phyloP scores from a whole-genome alignment of 2,329 filamentous ascomycete species.

The Didymella exigua region DNA sequence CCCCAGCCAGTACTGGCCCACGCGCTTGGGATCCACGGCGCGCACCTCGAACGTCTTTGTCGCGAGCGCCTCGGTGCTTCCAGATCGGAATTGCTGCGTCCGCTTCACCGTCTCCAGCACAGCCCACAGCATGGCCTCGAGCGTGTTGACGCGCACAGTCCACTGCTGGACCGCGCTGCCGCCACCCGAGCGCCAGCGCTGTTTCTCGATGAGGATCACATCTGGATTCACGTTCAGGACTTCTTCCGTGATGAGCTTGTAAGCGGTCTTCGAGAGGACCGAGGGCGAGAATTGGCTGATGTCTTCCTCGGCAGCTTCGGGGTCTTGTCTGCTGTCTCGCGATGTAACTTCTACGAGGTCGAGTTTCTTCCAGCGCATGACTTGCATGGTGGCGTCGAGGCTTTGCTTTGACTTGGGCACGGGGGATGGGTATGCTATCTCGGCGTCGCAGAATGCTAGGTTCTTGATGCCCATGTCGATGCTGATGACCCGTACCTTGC shows the following conservation, averaged over 20 bases:
- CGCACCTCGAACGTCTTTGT: slow-evolving; percentile 24
- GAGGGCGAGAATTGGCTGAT: slow-evolving; percentile 58
- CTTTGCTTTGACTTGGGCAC: neutral
- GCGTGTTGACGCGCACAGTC: slow-evolving; percentile 80
- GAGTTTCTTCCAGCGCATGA: slow-evolving; percentile 40
- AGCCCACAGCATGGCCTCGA: slow-evolving; percentile 82
- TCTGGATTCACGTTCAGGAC: slow-evolving; percentile 64
- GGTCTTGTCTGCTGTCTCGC: neutral
- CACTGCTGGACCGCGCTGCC: slow-evolving; percentile 73
- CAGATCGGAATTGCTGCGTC: neutral
- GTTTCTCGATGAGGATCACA: slow-evolving; percentile 72
- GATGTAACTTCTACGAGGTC: slow-evolving; percentile 24
- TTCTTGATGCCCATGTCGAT: slow-evolving; percentile 88
- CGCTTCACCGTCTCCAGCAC: slow-evolving; percentile 46
- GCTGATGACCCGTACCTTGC: slow-evolving; percentile 64
- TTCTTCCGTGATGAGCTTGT: slow-evolving; percentile 56
- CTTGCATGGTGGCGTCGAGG: slow-evolving; percentile 27
- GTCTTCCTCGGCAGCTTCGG: slow-evolving; percentile 5
- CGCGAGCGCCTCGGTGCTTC: too few species aligned
- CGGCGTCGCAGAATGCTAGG: slow-evolving; percentile 72
- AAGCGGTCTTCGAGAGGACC: slow-evolving; percentile 61
- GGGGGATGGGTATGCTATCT: slow-evolving; percentile 31
- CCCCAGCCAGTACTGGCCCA: slow-evolving; percentile 46
- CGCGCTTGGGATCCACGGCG: slow-evolving; percentile 46
- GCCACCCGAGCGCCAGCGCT: slow-evolving; percentile 69